Evolutionary conservation across 1,284 basidiomycete genomes (phyloP).

Genomic region (Cryptococcus maquisensis): DNA sequence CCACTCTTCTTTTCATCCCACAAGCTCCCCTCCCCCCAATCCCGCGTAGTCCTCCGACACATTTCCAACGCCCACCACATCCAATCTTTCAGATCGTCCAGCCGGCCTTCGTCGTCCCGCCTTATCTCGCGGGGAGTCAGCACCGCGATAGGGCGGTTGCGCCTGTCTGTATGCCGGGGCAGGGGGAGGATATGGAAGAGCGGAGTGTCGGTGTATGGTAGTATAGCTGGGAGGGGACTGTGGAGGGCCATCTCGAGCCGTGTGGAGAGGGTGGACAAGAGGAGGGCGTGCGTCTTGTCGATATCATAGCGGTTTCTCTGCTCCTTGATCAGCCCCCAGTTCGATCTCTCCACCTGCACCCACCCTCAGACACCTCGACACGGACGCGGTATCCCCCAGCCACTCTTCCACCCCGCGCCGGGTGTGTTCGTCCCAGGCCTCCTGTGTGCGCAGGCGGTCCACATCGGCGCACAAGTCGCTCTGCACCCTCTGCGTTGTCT

Average conservation of each 20-base stretch:
- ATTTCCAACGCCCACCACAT: constrained; percentile 45
- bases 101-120: constrained; percentile 31
- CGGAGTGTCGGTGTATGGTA: constrained; percentile 19
- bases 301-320: constrained; percentile 38
- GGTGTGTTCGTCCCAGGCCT: constrained; percentile 37
- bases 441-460: constrained; percentile 32
- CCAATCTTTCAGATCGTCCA: constrained; percentile 43
- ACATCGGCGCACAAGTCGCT: constrained; percentile 31
- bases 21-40: constrained; percentile 30
- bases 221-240: constrained; percentile 25
- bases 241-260: constrained; percentile 28
- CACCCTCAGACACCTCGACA: constrained; percentile 43
- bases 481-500: constrained; percentile 26
- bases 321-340: neutral
- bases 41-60: constrained; percentile 30
- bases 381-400: constrained; percentile 33
- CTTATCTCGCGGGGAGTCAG: constrained; percentile 34
- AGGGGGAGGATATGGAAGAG: constrained; percentile 41
- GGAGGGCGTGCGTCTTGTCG: constrained; percentile 22
- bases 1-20: constrained; percentile 5
- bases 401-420: constrained; percentile 36
- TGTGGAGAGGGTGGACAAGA: constrained; percentile 22
- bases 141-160: constrained; percentile 40
- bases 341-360: neutral
- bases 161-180: constrained; percentile 28